Evolutionary conservation across 73 alveolate genomes (phyloP), one percentile per base, ranked within the genome.

Genomic region (Stentor roeselii): DNA sequence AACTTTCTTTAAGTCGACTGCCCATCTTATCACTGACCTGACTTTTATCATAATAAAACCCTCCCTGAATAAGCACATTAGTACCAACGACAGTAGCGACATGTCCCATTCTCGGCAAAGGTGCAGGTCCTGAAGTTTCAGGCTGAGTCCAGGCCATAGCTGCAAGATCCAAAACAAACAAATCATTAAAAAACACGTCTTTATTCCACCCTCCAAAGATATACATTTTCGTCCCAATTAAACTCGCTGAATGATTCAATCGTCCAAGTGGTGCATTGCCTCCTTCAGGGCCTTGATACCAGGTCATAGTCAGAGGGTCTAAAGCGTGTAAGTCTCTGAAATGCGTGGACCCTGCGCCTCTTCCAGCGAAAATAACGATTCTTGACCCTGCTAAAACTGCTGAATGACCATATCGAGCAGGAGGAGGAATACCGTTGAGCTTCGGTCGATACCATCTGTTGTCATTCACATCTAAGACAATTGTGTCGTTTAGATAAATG

Each of bases 151-250:
- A 97, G 4, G 99, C 99, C 98, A 97, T 96, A 75, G 94, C 95
- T 78, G 96, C 99, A 34, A 97, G 91, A 77, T 97, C 99, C 34
- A 96, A 95, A 36, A 94, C 96, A 83, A 90, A 89, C 36, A 97
- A 98, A 89, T 97, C 99, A 89, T 96, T 96, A 88, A 90, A 97
- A 90, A 92, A 97, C 35, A 88, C 93, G 60, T 87, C 92, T 61
- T 99, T 99, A 82, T 96, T 96, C 99, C 99, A 95, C 6, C 99
- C 99, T 37, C 99, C 99, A 78, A 97, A 97, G 42, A 97, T 91
- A 88, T 93, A 95, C 98, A 97, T 90, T 88, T 96, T 96, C 39
- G 99, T 92, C 34, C 98, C 98, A 36, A 93, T 95, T 77, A 96
- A 87, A 60, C 93, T 97, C 21, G 99, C 99, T 0, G 99, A 85